These are phyloP conservation scores for Platismatia glauca DNA, from an alignment of 495 filamentous ascomycete species.

Conservation along the genomic window DNA sequence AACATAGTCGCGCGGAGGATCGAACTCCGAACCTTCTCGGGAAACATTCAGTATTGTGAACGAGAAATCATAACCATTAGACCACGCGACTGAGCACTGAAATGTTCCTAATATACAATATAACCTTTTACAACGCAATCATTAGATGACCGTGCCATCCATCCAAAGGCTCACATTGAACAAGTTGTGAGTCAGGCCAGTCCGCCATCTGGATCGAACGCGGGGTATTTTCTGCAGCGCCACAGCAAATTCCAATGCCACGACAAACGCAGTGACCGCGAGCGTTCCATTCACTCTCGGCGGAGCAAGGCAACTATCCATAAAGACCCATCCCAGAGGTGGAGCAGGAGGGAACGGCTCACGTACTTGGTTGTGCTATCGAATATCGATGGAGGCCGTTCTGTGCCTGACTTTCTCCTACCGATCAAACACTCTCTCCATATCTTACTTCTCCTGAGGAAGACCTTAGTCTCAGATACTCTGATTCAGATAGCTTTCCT, in stretches of 20 bases:
- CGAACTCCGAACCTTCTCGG: slow-evolving; percentile 44
- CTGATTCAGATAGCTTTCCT: neutral
- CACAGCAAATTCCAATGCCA: neutral
- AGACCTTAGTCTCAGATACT: neutral
- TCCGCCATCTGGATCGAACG: neutral
- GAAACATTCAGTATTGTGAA: slow-evolving; percentile 33
- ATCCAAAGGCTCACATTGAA: no score
- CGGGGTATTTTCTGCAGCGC: neutral
- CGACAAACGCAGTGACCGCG: neutral
- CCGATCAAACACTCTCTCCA: neutral
- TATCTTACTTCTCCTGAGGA: neutral
- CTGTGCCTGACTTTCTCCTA: no score
- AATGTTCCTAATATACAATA: neutral
- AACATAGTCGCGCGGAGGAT: slow-evolving; percentile 37
- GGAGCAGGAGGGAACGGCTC: no score
- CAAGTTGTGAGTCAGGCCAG: no score
- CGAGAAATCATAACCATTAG: slow-evolving; percentile 46
- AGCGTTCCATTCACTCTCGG: neutral
- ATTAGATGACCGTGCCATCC: no score
- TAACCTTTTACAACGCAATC: no score
- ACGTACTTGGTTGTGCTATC: no score
- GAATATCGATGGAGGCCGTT: no score
- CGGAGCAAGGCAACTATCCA: neutral
- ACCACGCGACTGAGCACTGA: slow-evolving; percentile 29
- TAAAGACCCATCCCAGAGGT: no score